These are phyloP conservation scores for Herpetomonas tarakana DNA, from an alignment of 208 protist species.

Conservation along the genomic window DNA sequence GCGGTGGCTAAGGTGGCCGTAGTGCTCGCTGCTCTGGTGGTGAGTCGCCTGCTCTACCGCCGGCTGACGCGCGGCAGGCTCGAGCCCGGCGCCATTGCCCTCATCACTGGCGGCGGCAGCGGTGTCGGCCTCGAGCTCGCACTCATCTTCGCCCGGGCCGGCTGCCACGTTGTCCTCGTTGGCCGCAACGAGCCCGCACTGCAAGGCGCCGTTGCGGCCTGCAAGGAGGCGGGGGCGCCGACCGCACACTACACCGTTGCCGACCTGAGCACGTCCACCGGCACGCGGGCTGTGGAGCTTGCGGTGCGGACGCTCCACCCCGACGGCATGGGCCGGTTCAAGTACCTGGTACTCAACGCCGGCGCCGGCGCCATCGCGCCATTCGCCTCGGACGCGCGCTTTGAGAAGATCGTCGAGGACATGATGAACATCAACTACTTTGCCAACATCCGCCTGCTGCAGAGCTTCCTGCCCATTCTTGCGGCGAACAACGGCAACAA, in stretches of 20 bases:
- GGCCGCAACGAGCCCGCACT: conserved; percentile 56
- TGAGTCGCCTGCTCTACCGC: conserved; percentile 19
- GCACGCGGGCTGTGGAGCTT: conserved; percentile 24
- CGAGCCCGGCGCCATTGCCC: conserved; percentile 42
- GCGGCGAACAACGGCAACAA: conserved; percentile 20
- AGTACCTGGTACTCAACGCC: conserved; percentile 83
- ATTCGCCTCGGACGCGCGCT: conserved; percentile 48
- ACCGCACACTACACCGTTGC: conserved; percentile 46
- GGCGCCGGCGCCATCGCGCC: conserved; percentile 70
- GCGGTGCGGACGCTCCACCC: conserved; percentile 21
- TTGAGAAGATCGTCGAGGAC: conserved; percentile 47
- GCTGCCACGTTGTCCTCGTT: conserved; percentile 68
- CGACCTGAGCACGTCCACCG: conserved; percentile 52
- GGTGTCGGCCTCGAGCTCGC: conserved; percentile 77
- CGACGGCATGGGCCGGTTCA: conserved; percentile 13
- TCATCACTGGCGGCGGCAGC: conserved; percentile 74
- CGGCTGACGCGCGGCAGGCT: conserved; percentile 17
- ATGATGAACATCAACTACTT: conserved; percentile 90
- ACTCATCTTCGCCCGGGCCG: conserved; percentile 36
- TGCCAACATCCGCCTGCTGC: conserved; percentile 74
- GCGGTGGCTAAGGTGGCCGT: conserved; percentile 9
- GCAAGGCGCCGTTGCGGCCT: conserved; percentile 25
- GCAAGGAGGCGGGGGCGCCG: conserved; percentile 42
- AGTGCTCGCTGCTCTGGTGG: conserved; percentile 20
- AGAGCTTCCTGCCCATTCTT: conserved; percentile 60